Percentiles rank a stretch among this genome's conserved stretches.
These are phyloP conservation scores for Cardamine resedifolia DNA, from an alignment of 345 rosid genomes.

Conservation along the genomic window DNA sequence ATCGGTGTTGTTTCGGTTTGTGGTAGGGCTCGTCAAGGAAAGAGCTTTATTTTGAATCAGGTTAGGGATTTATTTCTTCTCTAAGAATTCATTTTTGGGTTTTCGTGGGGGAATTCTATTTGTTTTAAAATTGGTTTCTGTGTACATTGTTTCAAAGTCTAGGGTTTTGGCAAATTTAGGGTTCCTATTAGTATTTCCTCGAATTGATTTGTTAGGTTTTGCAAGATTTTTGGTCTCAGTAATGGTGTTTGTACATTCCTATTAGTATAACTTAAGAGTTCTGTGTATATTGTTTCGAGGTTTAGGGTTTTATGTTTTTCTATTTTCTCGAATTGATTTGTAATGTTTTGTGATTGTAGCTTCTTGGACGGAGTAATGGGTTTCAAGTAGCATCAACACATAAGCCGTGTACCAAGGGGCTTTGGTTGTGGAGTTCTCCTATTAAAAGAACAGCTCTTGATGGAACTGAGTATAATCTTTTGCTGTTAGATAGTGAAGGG, in stretches of 20 bases:
- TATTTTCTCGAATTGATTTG: not conserved
- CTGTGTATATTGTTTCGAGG: not conserved
- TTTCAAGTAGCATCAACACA: constrained; percentile 98
- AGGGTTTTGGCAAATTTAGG: constrained; percentile 35
- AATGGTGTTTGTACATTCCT: too few relatives aligned
- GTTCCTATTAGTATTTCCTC: not conserved
- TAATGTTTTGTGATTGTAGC: constrained; percentile 47
- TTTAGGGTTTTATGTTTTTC: constrained; percentile 26
- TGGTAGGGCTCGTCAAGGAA: constrained; percentile 98
- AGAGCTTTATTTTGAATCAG: constrained; percentile 93
- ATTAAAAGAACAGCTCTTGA: constrained; percentile 87
- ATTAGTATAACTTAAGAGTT: too few relatives aligned
- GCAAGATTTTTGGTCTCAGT: constrained; percentile 68
- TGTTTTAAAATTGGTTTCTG: not conserved
- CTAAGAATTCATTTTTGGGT: not conserved
- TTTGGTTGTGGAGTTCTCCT: constrained; percentile 99
- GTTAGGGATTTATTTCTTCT: constrained; percentile 25
- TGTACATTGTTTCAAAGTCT: constrained; percentile 11
- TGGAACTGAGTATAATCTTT: constrained; percentile 87
- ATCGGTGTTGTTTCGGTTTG: constrained; percentile 97
- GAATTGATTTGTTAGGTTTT: not conserved
- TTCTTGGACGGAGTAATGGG: constrained; percentile 96
- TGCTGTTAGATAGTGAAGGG: constrained; percentile 94
- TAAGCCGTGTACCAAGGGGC: constrained; percentile 96
- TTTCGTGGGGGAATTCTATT: not conserved